These are phyloP conservation scores for Fraxinus greggii DNA, from an alignment of 305 asterid genomes.

Conservation along the genomic window DNA sequence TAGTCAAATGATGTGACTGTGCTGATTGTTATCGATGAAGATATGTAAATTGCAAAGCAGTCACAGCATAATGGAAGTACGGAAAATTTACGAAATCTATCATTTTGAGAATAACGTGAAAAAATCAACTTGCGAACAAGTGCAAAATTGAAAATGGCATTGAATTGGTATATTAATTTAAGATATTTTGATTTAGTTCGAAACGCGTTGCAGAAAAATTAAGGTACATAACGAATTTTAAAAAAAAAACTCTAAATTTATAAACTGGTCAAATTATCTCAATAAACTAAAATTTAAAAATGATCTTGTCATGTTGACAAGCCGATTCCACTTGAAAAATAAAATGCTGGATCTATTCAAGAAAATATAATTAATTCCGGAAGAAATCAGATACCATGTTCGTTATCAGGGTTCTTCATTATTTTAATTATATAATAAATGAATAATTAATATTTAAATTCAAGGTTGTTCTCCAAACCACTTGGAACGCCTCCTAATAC, in stretches of 20 bases:
- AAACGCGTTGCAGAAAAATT: not conserved
- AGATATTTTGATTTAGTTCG: not conserved
- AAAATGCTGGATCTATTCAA: not conserved
- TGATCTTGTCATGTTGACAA: not conserved
- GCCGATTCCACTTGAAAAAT: not conserved
- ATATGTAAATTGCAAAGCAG: no score
- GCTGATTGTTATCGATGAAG: not conserved
- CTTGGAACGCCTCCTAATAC: not conserved
- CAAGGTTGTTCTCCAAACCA: not conserved
- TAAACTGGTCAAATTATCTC: not conserved
- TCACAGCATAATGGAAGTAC: not conserved
- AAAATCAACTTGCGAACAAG: not conserved
- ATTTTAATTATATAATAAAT: not conserved
- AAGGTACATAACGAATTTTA: not conserved
- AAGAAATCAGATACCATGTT: conserved; percentile 15
- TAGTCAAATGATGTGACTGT: not conserved
- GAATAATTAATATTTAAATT: not conserved
- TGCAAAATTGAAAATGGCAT: not conserved
- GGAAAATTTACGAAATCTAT: not conserved
- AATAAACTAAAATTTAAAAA: not conserved
- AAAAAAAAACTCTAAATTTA: not conserved
- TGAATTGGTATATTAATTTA: not conserved
- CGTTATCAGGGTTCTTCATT: conserved; percentile 13
- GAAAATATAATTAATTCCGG: not conserved
- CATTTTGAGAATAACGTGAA: not conserved